Evolutionary conservation across 192 early-diverging fungal species (phyloP).

Genomic region (Rhizoclosmatium globosum): DNA sequence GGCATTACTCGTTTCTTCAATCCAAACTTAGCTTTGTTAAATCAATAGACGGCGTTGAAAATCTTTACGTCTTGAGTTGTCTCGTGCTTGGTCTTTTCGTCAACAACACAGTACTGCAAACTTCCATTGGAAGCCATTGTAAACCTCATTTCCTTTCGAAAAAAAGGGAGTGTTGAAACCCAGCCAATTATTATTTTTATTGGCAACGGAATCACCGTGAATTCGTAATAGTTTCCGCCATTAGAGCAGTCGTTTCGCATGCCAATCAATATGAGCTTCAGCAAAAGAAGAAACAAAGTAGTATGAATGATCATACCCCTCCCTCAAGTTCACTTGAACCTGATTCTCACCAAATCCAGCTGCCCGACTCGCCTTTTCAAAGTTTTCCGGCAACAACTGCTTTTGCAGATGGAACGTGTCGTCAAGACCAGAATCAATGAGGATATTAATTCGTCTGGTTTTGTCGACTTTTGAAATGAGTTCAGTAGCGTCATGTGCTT

Average conservation of each 20-base stretch:
- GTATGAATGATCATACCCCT: constrained; percentile 90
- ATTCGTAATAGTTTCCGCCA: no score
- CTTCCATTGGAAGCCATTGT: no score
- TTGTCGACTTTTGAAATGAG: constrained; percentile 55
- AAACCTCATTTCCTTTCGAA: no score
- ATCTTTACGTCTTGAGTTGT: no score
- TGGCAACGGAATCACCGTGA: no score
- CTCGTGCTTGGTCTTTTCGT: no score
- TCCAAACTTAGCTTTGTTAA: no score
- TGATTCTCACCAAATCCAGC: constrained; percentile 5
- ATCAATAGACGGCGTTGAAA: no score
- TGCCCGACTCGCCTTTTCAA: constrained; percentile 10
- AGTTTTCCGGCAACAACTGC: constrained; percentile 20
- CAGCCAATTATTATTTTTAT: no score
- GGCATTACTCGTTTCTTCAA: no score
- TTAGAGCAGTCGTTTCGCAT: background rate
- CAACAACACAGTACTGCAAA: no score
- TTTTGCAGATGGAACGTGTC: constrained; percentile 24
- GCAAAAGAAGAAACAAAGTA: constrained; percentile 83
- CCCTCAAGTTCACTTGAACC: constrained; percentile 69
- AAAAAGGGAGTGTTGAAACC: no score
- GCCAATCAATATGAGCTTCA: constrained; percentile 16
- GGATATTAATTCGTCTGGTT: constrained; percentile 34
- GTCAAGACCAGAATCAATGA: constrained; percentile 50
- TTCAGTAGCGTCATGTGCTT: constrained; percentile 77